Percentiles rank a stretch among this genome's conserved stretches.
phyloP scores from a whole-genome alignment of 768 basidiomycete species.

The Asterophora lycoperdoides region DNA sequence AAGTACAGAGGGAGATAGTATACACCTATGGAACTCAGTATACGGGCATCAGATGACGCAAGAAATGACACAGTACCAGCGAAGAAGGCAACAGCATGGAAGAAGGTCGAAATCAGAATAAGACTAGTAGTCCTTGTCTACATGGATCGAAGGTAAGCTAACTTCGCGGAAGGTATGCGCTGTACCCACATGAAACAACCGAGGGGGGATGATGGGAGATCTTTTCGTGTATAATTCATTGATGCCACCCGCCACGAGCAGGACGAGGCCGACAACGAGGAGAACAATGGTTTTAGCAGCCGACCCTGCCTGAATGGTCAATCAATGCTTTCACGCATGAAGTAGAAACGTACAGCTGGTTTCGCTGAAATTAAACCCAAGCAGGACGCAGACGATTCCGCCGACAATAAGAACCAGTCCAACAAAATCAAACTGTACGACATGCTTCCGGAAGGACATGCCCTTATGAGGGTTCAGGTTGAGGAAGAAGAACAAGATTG shows the following conservation, averaged over 20 bases:
- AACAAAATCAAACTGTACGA: constrained; percentile 66
- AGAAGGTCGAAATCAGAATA: constrained; percentile 51
- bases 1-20: constrained; percentile 76
- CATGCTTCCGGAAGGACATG: constrained; percentile 52
- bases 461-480: constrained; percentile 74
- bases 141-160: background rate
- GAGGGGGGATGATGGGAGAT: constrained; percentile 70
- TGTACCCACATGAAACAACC: constrained; percentile 58
- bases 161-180: background rate
- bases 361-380: constrained; percentile 73
- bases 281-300: constrained; percentile 56
- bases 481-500: constrained; percentile 65
- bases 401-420: constrained; percentile 60
- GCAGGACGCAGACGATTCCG: constrained; percentile 62
- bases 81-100: constrained; percentile 67
- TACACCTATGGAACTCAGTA: constrained; percentile 31
- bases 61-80: constrained; percentile 27
- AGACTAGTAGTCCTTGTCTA: constrained; percentile 70
- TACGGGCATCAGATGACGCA: background rate
- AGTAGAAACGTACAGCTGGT: constrained; percentile 47
- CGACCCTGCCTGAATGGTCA: constrained; percentile 41
- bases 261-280: constrained; percentile 51
- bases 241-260: constrained; percentile 47
- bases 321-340: background rate
- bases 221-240: constrained; percentile 61